Evolutionary conservation across 2,329 filamentous ascomycete genomes (phyloP).

Genomic region (Byssothecium circinans): DNA sequence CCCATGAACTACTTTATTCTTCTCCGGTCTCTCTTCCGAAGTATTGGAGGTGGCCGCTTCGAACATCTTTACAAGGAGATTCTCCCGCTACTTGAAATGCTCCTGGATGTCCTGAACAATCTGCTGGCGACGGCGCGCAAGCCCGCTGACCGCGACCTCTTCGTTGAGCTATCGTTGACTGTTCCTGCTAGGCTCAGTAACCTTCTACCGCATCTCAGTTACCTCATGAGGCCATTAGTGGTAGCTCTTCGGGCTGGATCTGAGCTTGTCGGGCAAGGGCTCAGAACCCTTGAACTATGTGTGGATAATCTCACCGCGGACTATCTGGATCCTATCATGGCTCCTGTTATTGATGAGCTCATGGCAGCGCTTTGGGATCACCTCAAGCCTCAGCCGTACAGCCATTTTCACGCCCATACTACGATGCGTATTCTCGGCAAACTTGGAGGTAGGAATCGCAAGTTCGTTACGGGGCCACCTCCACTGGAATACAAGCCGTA

Average conservation of each 20-base stretch:
- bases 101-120: constrained; percentile 95
- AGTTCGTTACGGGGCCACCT: constrained; percentile 88
- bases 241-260: constrained; percentile 89
- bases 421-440: constrained; percentile 98
- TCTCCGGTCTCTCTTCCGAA: constrained; percentile 87
- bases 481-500: constrained; percentile 81
- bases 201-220: constrained; percentile 89
- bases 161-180: constrained; percentile 94
- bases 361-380: constrained; percentile 99
- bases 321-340: constrained; percentile 98
- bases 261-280: constrained; percentile 90
- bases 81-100: constrained; percentile 91
- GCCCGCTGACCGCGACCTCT: constrained; percentile 87
- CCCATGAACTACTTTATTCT: constrained; percentile 99
- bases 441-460: constrained; percentile 89
- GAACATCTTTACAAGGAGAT: constrained; percentile 99
- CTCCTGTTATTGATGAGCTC: constrained; percentile 95
- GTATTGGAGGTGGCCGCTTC: constrained; percentile 95
- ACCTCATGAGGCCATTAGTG: constrained; percentile 96
- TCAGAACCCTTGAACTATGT: constrained; percentile 91
- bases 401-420: constrained; percentile 95
- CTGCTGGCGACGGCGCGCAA: constrained; percentile 87
- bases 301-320: constrained; percentile 98
- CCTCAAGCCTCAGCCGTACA: constrained; percentile 89
- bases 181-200: constrained; percentile 94